Evolutionary conservation across 805 yeast species (phyloP), one percentile per base, ranked within the genome.

Genomic region (Sungouiella blattae): DNA sequence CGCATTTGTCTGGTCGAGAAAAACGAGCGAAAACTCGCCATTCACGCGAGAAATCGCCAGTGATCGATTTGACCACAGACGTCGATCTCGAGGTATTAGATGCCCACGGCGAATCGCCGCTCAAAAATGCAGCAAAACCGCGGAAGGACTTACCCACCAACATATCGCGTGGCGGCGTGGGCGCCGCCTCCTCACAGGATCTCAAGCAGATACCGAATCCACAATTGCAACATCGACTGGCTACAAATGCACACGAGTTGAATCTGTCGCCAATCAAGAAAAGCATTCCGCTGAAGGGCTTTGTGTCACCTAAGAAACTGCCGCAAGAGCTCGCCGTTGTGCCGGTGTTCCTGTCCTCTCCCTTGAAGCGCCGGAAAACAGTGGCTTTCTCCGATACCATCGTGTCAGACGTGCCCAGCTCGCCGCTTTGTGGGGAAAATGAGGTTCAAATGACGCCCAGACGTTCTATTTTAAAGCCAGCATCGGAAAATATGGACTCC

Each of bases 361-460:
- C 64, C 13, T 26, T 38, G 6, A 53, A 47, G 32, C 41, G 38
- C 25, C 51, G 51, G 42, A 66, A 64, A 32, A 38, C 52, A 3
- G 73, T 68, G 22, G 63, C 64, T 14, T 68, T 67, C 41, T 66
- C 72, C 7, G 73, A 67, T 31, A 62, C 53, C 31, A 42, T 67
- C 17, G 53, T 53, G 1, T 50, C 55, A 3, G 66, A 64, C 22
- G 35, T 48, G 5, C 62, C 66, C 5, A 44, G 52, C 29, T 50
- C 64, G 2, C 67, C 68, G 3, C 22, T 32, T 14, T 15, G 5
- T 11, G 23, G 16, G 5, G 33, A 33, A 11, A 11, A 17, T n/a
- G 45, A 41, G n/a, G 21, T 43, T 22, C 32, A 32, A 27, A 6
- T 30, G 30, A 62, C 71, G 1, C 73, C 72, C 1, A 46, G 51